These are phyloP conservation scores for Naganishia liquefaciens DNA, from an alignment of 1,284 basidiomycete species.

Conservation along the genomic window DNA sequence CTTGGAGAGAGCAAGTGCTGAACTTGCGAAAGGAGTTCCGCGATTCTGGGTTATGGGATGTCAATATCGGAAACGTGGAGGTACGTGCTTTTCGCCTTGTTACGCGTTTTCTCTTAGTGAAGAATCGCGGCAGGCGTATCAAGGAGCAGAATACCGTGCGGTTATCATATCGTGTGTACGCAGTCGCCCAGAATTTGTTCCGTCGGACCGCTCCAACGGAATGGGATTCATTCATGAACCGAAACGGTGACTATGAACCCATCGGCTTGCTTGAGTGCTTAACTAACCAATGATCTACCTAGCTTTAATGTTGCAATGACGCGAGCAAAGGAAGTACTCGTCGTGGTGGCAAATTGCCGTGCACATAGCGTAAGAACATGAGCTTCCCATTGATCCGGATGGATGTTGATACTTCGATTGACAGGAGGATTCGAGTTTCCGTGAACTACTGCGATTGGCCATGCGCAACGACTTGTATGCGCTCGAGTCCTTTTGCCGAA, in stretches of 20 bases:
- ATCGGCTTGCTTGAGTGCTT: not conserved
- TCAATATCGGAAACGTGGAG: constrained; percentile 54
- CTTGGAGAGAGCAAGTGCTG: constrained; percentile 56
- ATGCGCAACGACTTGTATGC: constrained; percentile 38
- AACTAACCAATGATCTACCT: not conserved
- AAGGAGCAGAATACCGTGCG: constrained; percentile 46
- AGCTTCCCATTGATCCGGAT: not conserved
- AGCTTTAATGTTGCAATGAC: constrained; percentile 56
- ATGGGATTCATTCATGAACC: constrained; percentile 51
- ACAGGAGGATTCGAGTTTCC: constrained; percentile 47
- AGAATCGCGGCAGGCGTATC: constrained; percentile 35
- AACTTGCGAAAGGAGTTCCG: constrained; percentile 49
- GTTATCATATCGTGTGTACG: constrained; percentile 52
- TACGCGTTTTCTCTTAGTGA: too few relatives aligned
- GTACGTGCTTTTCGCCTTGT: constrained; percentile 28
- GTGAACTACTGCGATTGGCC: constrained; percentile 44
- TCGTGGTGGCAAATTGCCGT: constrained; percentile 51
- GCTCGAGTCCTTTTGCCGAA: not conserved
- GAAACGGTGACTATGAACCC: constrained; percentile 40
- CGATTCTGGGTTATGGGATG: constrained; percentile 39
- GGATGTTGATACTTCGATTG: not conserved
- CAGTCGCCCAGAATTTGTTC: constrained; percentile 45
- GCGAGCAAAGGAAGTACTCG: constrained; percentile 52
- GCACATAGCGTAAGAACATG: constrained; percentile 36
- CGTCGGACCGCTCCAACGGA: constrained; percentile 41